Conservation (phyloP, 192 early-diverging fungal species). For the Phlyctochytrium bullatum region DNA sequence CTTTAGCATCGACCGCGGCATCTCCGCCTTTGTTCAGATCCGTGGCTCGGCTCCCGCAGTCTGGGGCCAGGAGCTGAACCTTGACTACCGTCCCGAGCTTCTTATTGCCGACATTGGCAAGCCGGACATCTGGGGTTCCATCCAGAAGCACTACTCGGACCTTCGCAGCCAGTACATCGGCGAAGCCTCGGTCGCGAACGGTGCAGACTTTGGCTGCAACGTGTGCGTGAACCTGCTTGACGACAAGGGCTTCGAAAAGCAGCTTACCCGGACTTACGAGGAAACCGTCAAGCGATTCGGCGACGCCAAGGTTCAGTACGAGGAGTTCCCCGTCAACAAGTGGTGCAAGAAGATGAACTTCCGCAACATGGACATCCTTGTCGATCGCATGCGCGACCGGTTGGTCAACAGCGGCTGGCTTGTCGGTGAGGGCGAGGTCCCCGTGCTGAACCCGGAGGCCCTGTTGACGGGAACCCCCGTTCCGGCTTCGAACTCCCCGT, state of each 20-base stretch:
- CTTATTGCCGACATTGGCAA: constrained; percentile 40
- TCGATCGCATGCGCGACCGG: constrained; percentile 43
- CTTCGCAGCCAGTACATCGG: constrained; percentile 46
- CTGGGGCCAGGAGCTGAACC: constrained; percentile 51
- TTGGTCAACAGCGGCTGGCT: constrained; percentile 47
- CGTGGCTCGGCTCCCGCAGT: constrained; percentile 51
- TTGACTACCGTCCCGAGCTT: constrained; percentile 46
- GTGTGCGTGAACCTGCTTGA: constrained; percentile 57
- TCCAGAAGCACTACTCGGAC: constrained; percentile 46
- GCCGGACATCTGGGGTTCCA: constrained; percentile 36
- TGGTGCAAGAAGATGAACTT: constrained; percentile 55
- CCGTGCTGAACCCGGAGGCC: constrained; percentile 7
- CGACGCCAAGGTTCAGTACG: constrained; percentile 45
- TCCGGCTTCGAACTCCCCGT: constrained; percentile 11
- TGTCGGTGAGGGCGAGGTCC: constrained; percentile 47
- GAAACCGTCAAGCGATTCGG: constrained; percentile 33
- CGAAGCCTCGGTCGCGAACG: constrained; percentile 31
- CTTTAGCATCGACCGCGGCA: constrained; percentile 28
- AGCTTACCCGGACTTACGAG: constrained; percentile 44
- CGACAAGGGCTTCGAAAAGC: constrained; percentile 45
- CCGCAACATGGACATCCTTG: constrained; percentile 50
- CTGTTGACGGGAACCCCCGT: background rate
- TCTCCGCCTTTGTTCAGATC: constrained; percentile 48
- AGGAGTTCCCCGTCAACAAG: constrained; percentile 55
- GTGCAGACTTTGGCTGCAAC: constrained; percentile 35